Evolutionary conservation across 129 eudicot genomes (phyloP).

Genomic region (Helianthus annuus): HanXRQr2.0-SUNRISE NC_035447.2:104127093-104127592

Average conservation of each 20-base stretch:
- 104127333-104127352: slow-evolving; percentile 63
- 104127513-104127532: too few species aligned
- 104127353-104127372: slow-evolving; percentile 60
- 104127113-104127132: slow-evolving; percentile 79
- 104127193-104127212: slow-evolving; percentile 93
- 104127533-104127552: too few species aligned
- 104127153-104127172: slow-evolving; percentile 71
- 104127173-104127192: slow-evolving; percentile 60
- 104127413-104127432: neutral
- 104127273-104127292: neutral
- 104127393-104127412: neutral
- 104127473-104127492: too few species aligned
- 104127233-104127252: neutral
- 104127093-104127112: neutral
- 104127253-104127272: neutral
- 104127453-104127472: too few species aligned
- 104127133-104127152: slow-evolving; percentile 91
- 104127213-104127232: slow-evolving; percentile 99
- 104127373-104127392: neutral
- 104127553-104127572: neutral
- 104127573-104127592: neutral
- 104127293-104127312: slow-evolving; percentile 57
- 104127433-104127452: too few species aligned
- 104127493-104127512: too few species aligned
- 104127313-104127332: slow-evolving; percentile 72